Evolutionary conservation across 1,284 basidiomycete species (phyloP).

Genomic region (Microbotryum silenes-acaulis): DNA sequence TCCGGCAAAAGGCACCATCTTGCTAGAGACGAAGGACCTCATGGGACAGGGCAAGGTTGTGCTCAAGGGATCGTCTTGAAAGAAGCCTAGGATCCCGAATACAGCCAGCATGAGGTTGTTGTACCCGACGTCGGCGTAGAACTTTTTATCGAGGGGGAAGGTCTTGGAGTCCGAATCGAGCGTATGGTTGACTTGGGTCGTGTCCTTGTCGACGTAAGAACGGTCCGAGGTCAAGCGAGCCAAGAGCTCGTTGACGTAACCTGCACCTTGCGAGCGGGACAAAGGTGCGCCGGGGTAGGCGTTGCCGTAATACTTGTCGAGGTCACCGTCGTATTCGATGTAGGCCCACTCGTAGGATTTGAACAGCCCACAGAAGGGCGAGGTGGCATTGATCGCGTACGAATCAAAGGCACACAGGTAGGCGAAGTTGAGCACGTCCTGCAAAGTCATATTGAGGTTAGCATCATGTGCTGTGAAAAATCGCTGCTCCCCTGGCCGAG

Average conservation of each 20-base stretch:
- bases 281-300: conserved; percentile 24
- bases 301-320: conserved; percentile 62
- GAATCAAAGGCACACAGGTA: conserved; percentile 63
- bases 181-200: conserved; percentile 55
- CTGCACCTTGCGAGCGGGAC: conserved; percentile 47
- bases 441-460: conserved; percentile 59
- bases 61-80: conserved; percentile 66
- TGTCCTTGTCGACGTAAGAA: conserved; percentile 49
- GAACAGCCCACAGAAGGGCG: too few relatives aligned
- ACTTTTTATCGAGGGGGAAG: conserved; percentile 50
- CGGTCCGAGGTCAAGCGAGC: conserved; percentile 58
- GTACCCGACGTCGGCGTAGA: conserved; percentile 28
- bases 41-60: conserved; percentile 63
- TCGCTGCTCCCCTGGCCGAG: too few relatives aligned
- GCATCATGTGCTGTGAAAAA: conserved; percentile 57
- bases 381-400: too few relatives aligned
- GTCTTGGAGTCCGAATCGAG: conserved; percentile 57
- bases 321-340: conserved; percentile 48
- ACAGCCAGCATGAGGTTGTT: conserved; percentile 21
- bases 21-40: conserved; percentile 42
- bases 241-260: conserved; percentile 73
- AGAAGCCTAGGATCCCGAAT: conserved; percentile 53
- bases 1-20: conserved; percentile 57
- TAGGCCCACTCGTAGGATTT: too few relatives aligned
- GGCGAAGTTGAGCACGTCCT: conserved; percentile 57